A percentile compares a stretch with the other conserved stretches of the same genome.
Evolutionary conservation across 2,329 filamentous ascomycete species (phyloP).

Genomic region (Pyricularia pennisetigena): DNA sequence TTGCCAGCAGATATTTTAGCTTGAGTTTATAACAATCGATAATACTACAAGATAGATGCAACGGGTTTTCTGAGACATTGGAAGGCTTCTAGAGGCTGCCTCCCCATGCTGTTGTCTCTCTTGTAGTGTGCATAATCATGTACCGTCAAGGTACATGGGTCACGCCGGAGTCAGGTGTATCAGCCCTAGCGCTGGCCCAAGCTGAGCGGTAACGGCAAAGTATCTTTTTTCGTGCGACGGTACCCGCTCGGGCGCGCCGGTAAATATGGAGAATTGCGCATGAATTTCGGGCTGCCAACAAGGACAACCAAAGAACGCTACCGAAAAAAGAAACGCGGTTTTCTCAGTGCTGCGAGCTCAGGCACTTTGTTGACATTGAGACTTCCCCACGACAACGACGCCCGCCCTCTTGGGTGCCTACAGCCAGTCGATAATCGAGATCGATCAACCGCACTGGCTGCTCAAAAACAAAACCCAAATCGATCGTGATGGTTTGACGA

Average conservation of each 20-base stretch:
- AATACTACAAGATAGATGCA: neutral
- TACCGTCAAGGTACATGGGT: neutral
- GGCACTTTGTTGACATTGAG: neutral
- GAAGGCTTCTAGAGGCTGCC: neutral
- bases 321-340: neutral
- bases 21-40: neutral
- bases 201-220: neutral
- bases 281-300: neutral
- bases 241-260: neutral
- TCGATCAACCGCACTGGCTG: neutral
- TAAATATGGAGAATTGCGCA: neutral
- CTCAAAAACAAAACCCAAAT: neutral
- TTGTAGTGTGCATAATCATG: neutral
- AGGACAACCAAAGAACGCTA: neutral
- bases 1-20: neutral
- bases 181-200: neutral
- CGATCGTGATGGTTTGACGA: neutral
- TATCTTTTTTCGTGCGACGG: neutral
- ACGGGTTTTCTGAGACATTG: neutral
- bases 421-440: neutral
- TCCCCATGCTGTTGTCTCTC: neutral
- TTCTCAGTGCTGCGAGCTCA: neutral
- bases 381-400: neutral
- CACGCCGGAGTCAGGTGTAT: neutral
- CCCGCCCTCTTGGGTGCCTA: neutral